Conservation (phyloP, 202 grass and related monocot species). For the Zizania palustris region DNA sequence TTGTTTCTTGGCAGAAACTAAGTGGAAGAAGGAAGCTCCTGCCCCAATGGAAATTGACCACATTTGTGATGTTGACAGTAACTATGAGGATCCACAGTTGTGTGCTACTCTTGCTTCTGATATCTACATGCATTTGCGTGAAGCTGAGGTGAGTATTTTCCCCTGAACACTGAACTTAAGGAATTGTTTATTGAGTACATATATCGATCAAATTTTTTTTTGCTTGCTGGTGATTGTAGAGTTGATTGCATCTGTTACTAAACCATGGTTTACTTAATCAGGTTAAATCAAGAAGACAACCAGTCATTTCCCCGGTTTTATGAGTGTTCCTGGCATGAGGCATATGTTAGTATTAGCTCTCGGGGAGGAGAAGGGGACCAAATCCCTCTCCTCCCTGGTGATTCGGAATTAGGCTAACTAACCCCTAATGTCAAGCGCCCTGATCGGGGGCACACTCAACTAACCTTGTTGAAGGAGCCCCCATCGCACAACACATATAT, state of each 20-base stretch:
- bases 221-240: background rate
- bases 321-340: background rate
- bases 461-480: too few relatives aligned
- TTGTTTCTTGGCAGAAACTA: slow-evolving; percentile 45
- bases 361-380: too few relatives aligned
- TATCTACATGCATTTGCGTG: slow-evolving; percentile 85
- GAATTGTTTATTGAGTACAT: background rate
- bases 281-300: background rate
- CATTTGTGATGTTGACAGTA: slow-evolving; percentile 69
- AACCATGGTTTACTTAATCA: background rate
- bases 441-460: too few relatives aligned
- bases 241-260: background rate
- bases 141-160: slow-evolving; percentile 69
- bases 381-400: too few relatives aligned
- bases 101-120: slow-evolving; percentile 91
- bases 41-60: slow-evolving; percentile 63
- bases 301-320: background rate
- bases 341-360: too few relatives aligned
- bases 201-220: background rate
- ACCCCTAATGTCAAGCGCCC: too few relatives aligned
- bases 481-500: too few relatives aligned
- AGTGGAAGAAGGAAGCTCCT: slow-evolving; percentile 56
- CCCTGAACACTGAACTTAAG: background rate
- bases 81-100: slow-evolving; percentile 74
- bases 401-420: too few relatives aligned